phyloP scores from a whole-genome alignment of 78 protist genomes.

The Tieghemostelium lacteum region DNA sequence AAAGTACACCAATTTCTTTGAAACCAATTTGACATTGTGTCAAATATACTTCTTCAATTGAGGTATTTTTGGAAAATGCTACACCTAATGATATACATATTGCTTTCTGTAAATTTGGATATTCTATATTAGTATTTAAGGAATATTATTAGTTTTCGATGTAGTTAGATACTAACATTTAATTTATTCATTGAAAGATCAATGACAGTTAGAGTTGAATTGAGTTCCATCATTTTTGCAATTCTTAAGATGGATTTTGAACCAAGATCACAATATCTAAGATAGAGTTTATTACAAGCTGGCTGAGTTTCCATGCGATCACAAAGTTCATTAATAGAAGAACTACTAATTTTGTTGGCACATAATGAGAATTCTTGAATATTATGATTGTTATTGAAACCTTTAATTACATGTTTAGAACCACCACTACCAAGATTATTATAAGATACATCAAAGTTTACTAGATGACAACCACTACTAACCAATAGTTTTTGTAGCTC shows the following conservation, averaged over 20 bases:
- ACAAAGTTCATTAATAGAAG: constrained; percentile 34
- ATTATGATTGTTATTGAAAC: constrained; percentile 16
- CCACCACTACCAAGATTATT: constrained; percentile 39
- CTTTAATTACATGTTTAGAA: constrained; percentile 54
- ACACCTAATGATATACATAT: neutral
- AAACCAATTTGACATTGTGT: constrained; percentile 8
- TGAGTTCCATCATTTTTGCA: constrained; percentile 35
- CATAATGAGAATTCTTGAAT: constrained; percentile 18
- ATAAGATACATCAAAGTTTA: constrained; percentile 19
- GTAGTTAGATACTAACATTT: constrained; percentile 17
- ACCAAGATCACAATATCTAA: constrained; percentile 42
- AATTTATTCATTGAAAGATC: constrained; percentile 72
- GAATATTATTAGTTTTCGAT: neutral
- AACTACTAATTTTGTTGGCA: constrained; percentile 24
- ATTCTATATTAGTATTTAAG: neutral
- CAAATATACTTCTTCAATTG: constrained; percentile 30
- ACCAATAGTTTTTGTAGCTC: constrained; percentile 33
- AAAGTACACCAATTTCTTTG: constrained; percentile 1
- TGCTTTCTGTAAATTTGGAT: constrained; percentile 14
- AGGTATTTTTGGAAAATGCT: constrained; percentile 1
- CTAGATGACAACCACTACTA: constrained; percentile 25
- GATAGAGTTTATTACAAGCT: constrained; percentile 7
- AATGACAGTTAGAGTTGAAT: constrained; percentile 12
- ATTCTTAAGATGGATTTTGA: constrained; percentile 61
- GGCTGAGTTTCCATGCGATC: constrained; percentile 19